These are phyloP conservation scores for Heracleum sosnowskyi DNA, from an alignment of 129 eudicot genomes.

Conservation along the genomic window DNA sequence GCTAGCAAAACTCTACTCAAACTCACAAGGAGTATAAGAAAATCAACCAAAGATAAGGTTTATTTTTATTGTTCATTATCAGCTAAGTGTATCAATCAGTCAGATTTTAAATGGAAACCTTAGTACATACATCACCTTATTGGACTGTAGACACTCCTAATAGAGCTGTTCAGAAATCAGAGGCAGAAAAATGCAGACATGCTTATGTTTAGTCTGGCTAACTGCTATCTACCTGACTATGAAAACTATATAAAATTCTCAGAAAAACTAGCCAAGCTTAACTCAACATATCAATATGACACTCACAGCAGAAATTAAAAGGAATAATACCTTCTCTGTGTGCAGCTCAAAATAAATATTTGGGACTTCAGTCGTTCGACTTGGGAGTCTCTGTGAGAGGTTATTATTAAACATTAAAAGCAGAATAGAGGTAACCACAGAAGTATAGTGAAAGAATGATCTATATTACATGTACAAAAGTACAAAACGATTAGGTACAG, in stretches of 20 bases:
- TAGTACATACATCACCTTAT: neutral
- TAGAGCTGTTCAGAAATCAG: neutral
- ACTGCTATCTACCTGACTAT: too few species aligned
- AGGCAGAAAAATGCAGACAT: neutral
- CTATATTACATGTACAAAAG: neutral
- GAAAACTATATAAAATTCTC: too few species aligned
- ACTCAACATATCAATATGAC: neutral
- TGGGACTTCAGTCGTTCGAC: slow-evolving; percentile 76
- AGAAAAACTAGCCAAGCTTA: neutral
- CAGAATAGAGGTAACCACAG: neutral
- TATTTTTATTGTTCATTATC: too few species aligned
- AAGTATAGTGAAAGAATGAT: neutral
- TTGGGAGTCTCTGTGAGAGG: slow-evolving; percentile 41
- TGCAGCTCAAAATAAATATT: slow-evolving; percentile 65
- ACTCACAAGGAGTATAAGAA: neutral
- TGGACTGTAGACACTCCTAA: neutral
- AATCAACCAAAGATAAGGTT: too few species aligned
- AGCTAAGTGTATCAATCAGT: too few species aligned
- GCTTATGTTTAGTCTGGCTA: neutral
- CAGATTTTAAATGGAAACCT: neutral
- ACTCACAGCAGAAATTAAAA: neutral
- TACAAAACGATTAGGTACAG: neutral
- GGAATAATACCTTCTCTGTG: slow-evolving; percentile 56
- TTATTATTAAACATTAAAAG: too few species aligned
- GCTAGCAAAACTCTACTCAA: neutral